phyloP scores from a whole-genome alignment of 805 yeast genomes.

The Cyberlindnera petersonii region DNA sequence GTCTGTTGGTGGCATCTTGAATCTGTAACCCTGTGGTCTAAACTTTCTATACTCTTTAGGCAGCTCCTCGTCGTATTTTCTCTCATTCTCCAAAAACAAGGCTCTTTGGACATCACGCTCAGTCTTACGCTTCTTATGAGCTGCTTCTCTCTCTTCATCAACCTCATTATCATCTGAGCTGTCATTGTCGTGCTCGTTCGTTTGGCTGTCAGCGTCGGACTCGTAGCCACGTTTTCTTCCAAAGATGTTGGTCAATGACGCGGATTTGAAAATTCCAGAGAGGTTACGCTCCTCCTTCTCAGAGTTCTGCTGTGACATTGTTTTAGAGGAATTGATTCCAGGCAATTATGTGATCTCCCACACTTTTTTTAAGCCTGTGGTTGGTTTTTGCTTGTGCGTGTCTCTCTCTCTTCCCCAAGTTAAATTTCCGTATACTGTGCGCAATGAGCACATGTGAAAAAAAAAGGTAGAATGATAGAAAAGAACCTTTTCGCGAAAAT shows the following conservation, averaged over 20 bases:
- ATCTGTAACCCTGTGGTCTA: conserved; percentile 73
- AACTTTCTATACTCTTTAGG: conserved; percentile 70
- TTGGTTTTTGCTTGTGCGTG: too few species aligned
- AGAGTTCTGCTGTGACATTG: conserved; percentile 3
- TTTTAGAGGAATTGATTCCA: too few species aligned
- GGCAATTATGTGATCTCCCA: background rate
- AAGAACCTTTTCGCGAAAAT: too few species aligned
- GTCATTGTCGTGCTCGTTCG: conserved; percentile 1
- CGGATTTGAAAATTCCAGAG: conserved; percentile 17
- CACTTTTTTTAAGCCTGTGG: too few species aligned
- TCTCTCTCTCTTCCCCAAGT: too few species aligned
- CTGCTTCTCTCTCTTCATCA: conserved; percentile 9
- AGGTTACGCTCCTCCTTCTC: conserved; percentile 14
- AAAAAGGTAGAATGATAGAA: too few species aligned
- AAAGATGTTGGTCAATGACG: conserved; percentile 22
- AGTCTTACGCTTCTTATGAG: conserved; percentile 25
- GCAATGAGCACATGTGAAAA: too few species aligned
- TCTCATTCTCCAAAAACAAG: conserved; percentile 43
- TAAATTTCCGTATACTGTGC: too few species aligned
- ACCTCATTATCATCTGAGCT: conserved; percentile 12
- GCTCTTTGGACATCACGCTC: conserved; percentile 26
- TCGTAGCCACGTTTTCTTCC: conserved; percentile 18
- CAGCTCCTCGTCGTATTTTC: conserved; percentile 54
- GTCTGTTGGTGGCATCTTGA: conserved; percentile 80
- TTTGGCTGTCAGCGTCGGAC: conserved; percentile 12